Conservation (phyloP, 345 rosid species). For the Populus davidiana region DNA sequence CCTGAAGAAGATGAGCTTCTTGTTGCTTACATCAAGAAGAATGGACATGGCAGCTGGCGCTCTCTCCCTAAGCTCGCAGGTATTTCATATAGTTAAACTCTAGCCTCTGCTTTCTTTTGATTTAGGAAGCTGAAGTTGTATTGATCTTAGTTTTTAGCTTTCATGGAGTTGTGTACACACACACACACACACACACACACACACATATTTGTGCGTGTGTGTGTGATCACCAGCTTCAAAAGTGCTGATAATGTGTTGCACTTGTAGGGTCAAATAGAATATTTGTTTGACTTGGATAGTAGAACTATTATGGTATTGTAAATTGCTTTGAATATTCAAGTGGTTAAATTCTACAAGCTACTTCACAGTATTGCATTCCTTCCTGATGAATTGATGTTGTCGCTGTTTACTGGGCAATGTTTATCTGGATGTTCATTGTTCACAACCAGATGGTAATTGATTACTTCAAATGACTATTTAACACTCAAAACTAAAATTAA, state of each 20-base stretch:
- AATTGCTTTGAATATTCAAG: neutral
- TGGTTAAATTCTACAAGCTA: neutral
- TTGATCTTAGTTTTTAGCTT: neutral
- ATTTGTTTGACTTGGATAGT: neutral
- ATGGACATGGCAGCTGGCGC: conserved; percentile 44
- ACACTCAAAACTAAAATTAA: too few relatives aligned
- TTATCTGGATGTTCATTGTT: neutral
- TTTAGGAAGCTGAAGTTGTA: neutral
- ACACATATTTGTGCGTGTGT: too few relatives aligned
- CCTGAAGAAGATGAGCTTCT: conserved; percentile 37
- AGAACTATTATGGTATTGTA: neutral
- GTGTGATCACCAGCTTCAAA: neutral
- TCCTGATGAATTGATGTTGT: neutral
- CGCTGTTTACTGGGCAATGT: too few relatives aligned
- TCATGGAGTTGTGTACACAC: neutral
- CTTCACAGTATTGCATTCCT: neutral
- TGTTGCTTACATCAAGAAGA: conserved; percentile 20
- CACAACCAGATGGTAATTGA: neutral
- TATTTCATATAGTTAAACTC: neutral
- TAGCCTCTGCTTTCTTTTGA: neutral
- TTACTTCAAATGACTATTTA: neutral
- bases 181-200: too few relatives aligned
- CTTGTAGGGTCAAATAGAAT: neutral
- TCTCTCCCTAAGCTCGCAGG: conserved; percentile 37
- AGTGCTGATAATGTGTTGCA: neutral